These are phyloP conservation scores for Penicillium daleae DNA, from an alignment of 495 filamentous ascomycete genomes.

Conservation along the genomic window DNA sequence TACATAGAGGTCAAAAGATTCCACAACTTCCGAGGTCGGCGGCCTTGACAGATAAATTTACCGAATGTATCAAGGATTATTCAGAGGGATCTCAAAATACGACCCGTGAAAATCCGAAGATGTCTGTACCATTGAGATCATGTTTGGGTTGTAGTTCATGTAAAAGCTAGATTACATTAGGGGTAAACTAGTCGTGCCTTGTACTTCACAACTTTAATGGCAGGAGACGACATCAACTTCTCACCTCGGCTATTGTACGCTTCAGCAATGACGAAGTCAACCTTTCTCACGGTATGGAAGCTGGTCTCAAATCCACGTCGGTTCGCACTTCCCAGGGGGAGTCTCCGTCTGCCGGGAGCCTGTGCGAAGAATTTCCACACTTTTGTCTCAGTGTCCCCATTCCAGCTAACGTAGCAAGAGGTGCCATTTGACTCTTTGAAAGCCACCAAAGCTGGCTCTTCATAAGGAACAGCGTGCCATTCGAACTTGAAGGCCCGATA, in stretches of 20 bases:
- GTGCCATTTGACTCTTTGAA: slow-evolving; percentile 25
- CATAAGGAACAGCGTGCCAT: slow-evolving; percentile 22
- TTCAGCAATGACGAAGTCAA: slow-evolving; percentile 14
- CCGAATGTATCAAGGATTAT: too few relatives aligned
- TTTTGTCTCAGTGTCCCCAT: slow-evolving; percentile 35
- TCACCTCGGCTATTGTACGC: slow-evolving; percentile 11
- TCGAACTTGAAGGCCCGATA: slow-evolving; percentile 11
- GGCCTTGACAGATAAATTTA: background rate
- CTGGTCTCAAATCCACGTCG: slow-evolving; percentile 31
- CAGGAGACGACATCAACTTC: slow-evolving; percentile 13
- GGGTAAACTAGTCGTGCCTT: slow-evolving; percentile 7
- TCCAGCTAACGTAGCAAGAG: slow-evolving; percentile 36
- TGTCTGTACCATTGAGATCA: too few relatives aligned
- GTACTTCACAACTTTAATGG: slow-evolving; percentile 12
- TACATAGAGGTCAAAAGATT: too few relatives aligned
- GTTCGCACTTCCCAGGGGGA: slow-evolving; percentile 23
- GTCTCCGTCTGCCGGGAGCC: slow-evolving; percentile 9
- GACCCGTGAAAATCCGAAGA: too few relatives aligned
- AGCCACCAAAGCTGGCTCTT: slow-evolving; percentile 29
- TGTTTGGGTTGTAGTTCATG: too few relatives aligned
- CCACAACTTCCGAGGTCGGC: background rate
- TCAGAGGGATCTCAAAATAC: too few relatives aligned
- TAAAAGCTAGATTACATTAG: background rate
- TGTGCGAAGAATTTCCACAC: slow-evolving; percentile 32
- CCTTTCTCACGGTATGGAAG: slow-evolving; percentile 9